phyloP scores from a whole-genome alignment of 371 early-diverging fungal genomes.

The Basidiobolus meristosporus region DNA sequence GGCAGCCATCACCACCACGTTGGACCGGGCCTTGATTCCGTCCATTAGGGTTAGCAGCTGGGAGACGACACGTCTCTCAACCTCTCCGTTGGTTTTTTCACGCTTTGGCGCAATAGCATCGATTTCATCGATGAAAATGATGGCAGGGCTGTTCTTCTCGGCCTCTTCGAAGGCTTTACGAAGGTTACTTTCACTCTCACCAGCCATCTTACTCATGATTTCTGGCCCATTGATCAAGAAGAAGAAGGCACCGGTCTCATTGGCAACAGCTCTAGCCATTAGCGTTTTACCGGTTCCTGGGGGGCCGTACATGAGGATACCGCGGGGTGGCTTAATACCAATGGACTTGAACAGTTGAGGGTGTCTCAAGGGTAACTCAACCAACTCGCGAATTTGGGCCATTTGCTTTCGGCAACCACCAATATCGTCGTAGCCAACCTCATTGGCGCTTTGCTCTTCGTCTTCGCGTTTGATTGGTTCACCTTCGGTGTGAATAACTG shows the following conservation, averaged over 20 bases:
- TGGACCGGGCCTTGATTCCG: conserved; percentile 94
- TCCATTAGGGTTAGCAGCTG: conserved; percentile 99
- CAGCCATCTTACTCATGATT: conserved; percentile 99
- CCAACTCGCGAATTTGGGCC: conserved; percentile 98
- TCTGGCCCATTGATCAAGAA: conserved; percentile 98
- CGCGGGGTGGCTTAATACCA: conserved; percentile 98
- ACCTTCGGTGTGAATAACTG: conserved; percentile 94
- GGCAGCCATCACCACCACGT: conserved; percentile 95
- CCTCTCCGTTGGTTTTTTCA: conserved; percentile 99
- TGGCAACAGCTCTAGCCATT: conserved; percentile 61
- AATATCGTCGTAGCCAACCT: conserved; percentile 98
- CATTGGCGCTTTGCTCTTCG: conserved; percentile 84
- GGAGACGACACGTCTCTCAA: conserved; percentile 97
- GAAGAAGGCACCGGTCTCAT: conserved; percentile 69
- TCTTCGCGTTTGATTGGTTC: conserved; percentile 97
- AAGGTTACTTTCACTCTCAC: conserved; percentile 96
- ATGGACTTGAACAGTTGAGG: conserved; percentile 94
- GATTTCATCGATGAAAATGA: conserved; percentile 97
- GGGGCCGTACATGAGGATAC: conserved; percentile 96
- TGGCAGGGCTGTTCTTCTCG: conserved; percentile 95
- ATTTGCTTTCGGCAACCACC: conserved; percentile 98
- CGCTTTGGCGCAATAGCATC: conserved; percentile 99
- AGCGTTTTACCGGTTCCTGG: conserved; percentile 93
- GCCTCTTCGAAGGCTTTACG: conserved; percentile 99
- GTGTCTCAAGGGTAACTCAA: conserved; percentile 97